A percentile compares a stretch with the other conserved stretches of the same genome.
phyloP scores from a whole-genome alignment of 202 grass and related monocot genomes.

The Saccharum hybrid region DNA sequence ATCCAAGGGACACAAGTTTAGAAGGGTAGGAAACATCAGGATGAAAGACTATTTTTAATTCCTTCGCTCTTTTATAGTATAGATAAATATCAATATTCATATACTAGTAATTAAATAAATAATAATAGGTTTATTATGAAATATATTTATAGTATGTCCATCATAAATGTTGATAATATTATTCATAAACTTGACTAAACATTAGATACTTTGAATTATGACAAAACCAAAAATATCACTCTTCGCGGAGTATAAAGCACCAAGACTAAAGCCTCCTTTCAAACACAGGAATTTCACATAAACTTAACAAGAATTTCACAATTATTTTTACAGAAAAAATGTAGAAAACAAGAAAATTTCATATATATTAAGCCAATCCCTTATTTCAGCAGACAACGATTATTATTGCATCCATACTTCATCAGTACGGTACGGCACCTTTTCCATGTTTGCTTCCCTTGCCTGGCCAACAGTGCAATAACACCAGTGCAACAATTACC shows the following conservation, averaged over 20 bases:
- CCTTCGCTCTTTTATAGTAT: too few relatives aligned
- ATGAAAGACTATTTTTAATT: too few relatives aligned
- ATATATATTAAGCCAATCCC: background rate
- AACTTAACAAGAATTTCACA: background rate
- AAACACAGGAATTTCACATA: background rate
- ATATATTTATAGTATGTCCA: too few relatives aligned
- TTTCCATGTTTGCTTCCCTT: background rate
- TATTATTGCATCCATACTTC: slow-evolving; percentile 3
- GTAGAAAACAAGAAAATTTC: background rate
- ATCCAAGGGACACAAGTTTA: too few relatives aligned
- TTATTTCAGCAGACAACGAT: background rate
- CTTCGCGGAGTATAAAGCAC: background rate
- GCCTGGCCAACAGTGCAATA: slow-evolving; percentile 14
- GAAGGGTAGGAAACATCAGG: too few relatives aligned
- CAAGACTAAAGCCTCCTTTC: background rate
- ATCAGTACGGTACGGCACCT: background rate
- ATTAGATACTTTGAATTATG: background rate
- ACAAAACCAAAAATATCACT: background rate
- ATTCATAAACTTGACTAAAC: background rate
- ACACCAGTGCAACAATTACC: background rate
- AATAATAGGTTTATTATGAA: too few relatives aligned
- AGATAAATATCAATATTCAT: too few relatives aligned
- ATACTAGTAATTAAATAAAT: too few relatives aligned
- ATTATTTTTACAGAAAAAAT: background rate
- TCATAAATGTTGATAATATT: background rate